phyloP scores from a whole-genome alignment of 495 filamentous ascomycete species.

The Aspergillus baeticus region DNA sequence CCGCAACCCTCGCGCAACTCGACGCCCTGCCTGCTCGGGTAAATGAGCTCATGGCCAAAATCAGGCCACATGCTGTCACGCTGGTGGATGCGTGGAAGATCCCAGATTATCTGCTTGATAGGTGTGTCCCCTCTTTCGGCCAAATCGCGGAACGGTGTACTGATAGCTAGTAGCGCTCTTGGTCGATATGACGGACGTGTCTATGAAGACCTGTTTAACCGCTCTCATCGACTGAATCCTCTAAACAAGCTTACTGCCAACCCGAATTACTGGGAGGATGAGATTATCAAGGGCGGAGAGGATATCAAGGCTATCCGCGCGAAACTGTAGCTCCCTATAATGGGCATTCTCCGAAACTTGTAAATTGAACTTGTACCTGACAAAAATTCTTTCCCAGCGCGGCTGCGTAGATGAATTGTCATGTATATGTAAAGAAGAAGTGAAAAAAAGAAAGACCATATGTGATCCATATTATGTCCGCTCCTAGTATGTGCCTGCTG shows the following conservation, averaged over 20 bases:
- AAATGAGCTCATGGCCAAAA: slow-evolving; percentile 38
- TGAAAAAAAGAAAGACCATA: no score
- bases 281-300: slow-evolving; percentile 43
- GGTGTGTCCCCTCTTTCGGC: slow-evolving; percentile 14
- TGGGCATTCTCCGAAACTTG: no score
- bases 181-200: slow-evolving; percentile 47
- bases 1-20: slow-evolving; percentile 32
- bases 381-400: no score
- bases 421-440: no score
- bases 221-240: slow-evolving; percentile 47
- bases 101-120: slow-evolving; percentile 48
- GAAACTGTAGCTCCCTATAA: no score
- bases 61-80: slow-evolving; percentile 47
- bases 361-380: no score
- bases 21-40: slow-evolving; percentile 33
- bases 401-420: no score
- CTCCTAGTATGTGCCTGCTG: no score
- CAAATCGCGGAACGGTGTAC: neutral
- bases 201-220: slow-evolving; percentile 49
- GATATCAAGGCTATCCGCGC: slow-evolving; percentile 22
- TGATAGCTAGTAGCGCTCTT: slow-evolving; percentile 32
- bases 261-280: slow-evolving; percentile 47
- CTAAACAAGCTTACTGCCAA: slow-evolving; percentile 48
- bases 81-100: slow-evolving; percentile 49
- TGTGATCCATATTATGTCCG: no score